These are phyloP conservation scores for Neopestalotiopsis clavispora DNA, from an alignment of 2,329 filamentous ascomycete species.

Conservation along the genomic window DNA sequence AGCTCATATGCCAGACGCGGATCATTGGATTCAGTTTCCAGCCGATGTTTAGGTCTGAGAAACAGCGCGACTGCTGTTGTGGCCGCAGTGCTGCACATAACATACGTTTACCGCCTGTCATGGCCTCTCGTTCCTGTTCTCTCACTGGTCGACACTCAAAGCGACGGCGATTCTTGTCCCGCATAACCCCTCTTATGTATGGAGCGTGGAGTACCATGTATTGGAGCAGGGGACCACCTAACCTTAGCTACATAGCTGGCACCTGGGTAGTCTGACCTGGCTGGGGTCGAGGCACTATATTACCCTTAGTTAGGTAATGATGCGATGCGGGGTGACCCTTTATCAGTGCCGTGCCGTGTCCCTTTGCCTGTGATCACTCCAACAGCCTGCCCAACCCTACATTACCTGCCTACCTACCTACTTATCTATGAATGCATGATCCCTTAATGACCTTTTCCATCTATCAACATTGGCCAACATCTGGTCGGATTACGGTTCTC, in stretches of 20 bases:
- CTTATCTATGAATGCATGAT: neutral
- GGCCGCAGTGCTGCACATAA: too few species aligned
- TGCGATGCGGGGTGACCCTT: slow-evolving; percentile 1
- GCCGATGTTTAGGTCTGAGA: too few species aligned
- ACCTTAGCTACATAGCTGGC: neutral
- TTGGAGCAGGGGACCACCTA: neutral
- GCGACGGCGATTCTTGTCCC: neutral
- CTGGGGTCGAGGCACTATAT: neutral
- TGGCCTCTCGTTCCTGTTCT: too few species aligned
- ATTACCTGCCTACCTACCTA: neutral
- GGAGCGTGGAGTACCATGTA: too few species aligned
- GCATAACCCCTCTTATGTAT: too few species aligned
- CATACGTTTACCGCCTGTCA: too few species aligned
- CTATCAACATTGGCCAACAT: too few species aligned
- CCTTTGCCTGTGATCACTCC: neutral
- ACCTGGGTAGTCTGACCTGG: neutral
- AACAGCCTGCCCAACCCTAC: neutral
- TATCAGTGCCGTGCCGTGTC: slow-evolving; percentile 9
- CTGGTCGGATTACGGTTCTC: too few species aligned
- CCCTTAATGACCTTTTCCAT: neutral
- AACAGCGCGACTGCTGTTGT: too few species aligned
- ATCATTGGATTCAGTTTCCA: too few species aligned
- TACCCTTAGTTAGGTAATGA: neutral
- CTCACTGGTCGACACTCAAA: neutral
- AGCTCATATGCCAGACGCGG: too few species aligned